Percentiles rank a stretch among this genome's conserved stretches.
Conservation (phyloP, 768 basidiomycete species). For the Leccinum aurantiacum region DNA sequence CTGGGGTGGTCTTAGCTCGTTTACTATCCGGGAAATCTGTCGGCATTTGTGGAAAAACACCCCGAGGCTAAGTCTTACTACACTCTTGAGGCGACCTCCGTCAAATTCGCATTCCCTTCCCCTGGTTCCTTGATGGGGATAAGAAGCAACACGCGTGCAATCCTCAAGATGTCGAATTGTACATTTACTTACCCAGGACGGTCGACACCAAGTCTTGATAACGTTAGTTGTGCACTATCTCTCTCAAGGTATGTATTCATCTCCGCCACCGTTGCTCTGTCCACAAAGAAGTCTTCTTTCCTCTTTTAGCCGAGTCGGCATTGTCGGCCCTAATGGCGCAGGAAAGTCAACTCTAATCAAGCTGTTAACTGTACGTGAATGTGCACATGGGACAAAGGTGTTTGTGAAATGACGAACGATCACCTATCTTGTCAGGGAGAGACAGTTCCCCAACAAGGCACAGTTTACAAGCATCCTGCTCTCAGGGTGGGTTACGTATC, state of each 20-base stretch:
- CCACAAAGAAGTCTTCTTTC: conserved; percentile 22
- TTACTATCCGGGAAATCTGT: conserved; percentile 92
- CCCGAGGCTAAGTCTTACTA: conserved; percentile 97
- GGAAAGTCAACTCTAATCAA: conserved; percentile 97
- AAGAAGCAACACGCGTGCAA: conserved; percentile 91
- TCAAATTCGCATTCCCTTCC: conserved; percentile 94
- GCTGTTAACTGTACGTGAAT: conserved; percentile 68
- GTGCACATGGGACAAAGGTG: conserved; percentile 3
- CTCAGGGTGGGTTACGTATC: conserved; percentile 96
- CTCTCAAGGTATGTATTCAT: conserved; percentile 68
- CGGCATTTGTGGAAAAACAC: conserved; percentile 83
- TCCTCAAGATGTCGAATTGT: conserved; percentile 87
- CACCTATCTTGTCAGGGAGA: conserved; percentile 61
- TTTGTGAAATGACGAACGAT: conserved; percentile 16
- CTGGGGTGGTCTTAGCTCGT: conserved; percentile 56
- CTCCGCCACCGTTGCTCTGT: conserved; percentile 22
- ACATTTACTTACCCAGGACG: conserved; percentile 94
- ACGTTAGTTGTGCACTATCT: conserved; percentile 92
- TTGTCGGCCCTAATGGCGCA: conserved; percentile 91
- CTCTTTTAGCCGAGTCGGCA: conserved; percentile 75
- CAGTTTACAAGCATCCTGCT: conserved; percentile 91
- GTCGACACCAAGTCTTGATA: conserved; percentile 71
- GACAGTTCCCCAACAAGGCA: conserved; percentile 85
- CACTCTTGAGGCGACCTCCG: conserved; percentile 87
- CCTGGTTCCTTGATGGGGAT: conserved; percentile 98